Conservation (phyloP, 1,139 yeast species). For the Protomyces inouyei region DNA sequence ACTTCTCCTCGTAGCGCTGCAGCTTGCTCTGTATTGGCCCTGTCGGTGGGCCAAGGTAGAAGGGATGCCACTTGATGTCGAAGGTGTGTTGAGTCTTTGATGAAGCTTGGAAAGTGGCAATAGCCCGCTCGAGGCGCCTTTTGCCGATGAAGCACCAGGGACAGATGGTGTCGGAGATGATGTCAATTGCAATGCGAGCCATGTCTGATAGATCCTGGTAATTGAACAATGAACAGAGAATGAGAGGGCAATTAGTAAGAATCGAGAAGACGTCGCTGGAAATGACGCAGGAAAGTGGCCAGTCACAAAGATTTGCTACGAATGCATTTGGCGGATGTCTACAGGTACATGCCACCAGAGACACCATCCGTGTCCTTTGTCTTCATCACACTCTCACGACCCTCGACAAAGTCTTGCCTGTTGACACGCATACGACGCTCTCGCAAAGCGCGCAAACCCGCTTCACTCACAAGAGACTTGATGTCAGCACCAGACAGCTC, state of each 20-base stretch:
- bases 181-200: slow-evolving; percentile 23
- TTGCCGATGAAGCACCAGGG: slow-evolving; percentile 33
- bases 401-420: slow-evolving; percentile 88
- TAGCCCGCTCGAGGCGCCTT: slow-evolving; percentile 29
- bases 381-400: slow-evolving; percentile 94
- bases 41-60: slow-evolving; percentile 29
- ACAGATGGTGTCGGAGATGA: slow-evolving; percentile 31
- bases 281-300: not conserved
- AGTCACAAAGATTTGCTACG: slow-evolving; percentile 31
- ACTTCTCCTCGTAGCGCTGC: slow-evolving; percentile 21
- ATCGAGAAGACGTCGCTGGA: no score
- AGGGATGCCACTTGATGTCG: slow-evolving; percentile 30
- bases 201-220: not conserved
- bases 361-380: slow-evolving; percentile 95
- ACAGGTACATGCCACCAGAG: slow-evolving; percentile 81
- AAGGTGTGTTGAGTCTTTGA: slow-evolving; percentile 9
- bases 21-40: slow-evolving; percentile 8
- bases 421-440: slow-evolving; percentile 98
- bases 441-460: slow-evolving; percentile 90
- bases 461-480: slow-evolving; percentile 97
- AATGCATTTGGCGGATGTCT: not conserved
- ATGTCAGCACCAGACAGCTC: slow-evolving; percentile 97
- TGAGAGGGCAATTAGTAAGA: no score
- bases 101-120: slow-evolving; percentile 14
- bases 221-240: no score